phyloP scores from a whole-genome alignment of 2,329 filamentous ascomycete species.

The Clonostachys rhizophaga region DNA sequence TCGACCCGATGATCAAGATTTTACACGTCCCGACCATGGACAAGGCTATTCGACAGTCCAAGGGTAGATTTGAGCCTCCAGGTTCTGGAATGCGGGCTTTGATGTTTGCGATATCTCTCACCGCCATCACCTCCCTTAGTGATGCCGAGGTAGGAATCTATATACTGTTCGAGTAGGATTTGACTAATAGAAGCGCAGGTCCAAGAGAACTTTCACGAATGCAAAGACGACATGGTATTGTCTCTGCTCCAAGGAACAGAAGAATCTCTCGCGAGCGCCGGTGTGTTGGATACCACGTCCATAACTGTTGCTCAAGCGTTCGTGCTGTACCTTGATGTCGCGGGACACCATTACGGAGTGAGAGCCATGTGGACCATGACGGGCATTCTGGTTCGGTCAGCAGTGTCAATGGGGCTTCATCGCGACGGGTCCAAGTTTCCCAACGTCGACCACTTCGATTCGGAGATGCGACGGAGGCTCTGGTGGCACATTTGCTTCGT shows the following conservation, averaged over 20 bases:
- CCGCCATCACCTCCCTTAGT: conserved; percentile 14
- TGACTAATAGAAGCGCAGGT: neutral
- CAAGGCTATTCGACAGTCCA: conserved; percentile 6
- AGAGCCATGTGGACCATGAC: conserved; percentile 54
- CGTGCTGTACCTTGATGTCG: conserved; percentile 35
- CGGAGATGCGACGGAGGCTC: conserved; percentile 59
- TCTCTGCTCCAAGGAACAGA: conserved; percentile 13
- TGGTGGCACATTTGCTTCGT: conserved; percentile 62
- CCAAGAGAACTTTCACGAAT: conserved; percentile 6
- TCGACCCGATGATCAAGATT: conserved; percentile 22
- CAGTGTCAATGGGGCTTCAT: conserved; percentile 62
- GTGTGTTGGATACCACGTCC: conserved; percentile 50
- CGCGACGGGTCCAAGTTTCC: conserved; percentile 50
- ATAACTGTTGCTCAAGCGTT: conserved; percentile 54
- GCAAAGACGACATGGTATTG: conserved; percentile 9
- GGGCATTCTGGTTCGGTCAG: conserved; percentile 56
- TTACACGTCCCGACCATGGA: conserved; percentile 13
- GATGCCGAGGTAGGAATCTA: conserved; percentile 7
- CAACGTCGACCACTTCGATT: conserved; percentile 55
- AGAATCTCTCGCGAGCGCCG: conserved; percentile 25
- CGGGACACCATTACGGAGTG: conserved; percentile 49
- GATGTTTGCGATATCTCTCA: conserved; percentile 16
- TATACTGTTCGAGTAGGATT: neutral
- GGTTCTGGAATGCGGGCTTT: conserved; percentile 11
- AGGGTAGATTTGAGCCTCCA: conserved; percentile 11